Percentiles rank a stretch among this genome's conserved stretches.
phyloP scores from a whole-genome alignment of 495 filamentous ascomycete genomes.

The Penicillium antarcticum region DNA sequence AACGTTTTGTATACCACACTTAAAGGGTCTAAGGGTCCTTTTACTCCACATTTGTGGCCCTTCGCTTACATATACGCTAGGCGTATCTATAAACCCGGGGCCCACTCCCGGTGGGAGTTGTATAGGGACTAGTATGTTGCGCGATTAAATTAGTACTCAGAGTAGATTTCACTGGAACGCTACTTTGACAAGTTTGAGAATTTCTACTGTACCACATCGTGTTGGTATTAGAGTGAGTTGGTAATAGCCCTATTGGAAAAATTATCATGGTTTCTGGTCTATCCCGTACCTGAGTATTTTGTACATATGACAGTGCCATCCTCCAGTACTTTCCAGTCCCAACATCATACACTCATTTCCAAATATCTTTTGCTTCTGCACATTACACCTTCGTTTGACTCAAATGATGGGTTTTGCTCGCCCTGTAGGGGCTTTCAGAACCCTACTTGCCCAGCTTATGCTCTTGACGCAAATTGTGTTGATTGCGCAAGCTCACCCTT shows the following conservation, averaged over 20 bases:
- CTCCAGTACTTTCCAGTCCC: background rate
- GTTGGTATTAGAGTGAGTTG: background rate
- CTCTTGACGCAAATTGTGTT: background rate
- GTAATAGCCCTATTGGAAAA: background rate
- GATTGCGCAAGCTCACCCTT: background rate
- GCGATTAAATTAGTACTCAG: background rate
- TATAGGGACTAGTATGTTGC: constrained; percentile 1
- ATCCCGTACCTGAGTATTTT: background rate
- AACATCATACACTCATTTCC: constrained; percentile 1
- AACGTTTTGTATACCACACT: background rate
- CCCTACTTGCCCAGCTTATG: background rate
- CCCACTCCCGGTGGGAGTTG: background rate
- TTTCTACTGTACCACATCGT: background rate
- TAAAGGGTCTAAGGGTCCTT: background rate
- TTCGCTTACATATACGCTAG: background rate
- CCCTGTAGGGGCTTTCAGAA: background rate
- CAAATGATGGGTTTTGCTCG: constrained; percentile 1
- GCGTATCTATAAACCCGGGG: background rate
- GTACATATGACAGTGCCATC: background rate
- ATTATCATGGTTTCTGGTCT: background rate
- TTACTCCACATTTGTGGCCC: background rate
- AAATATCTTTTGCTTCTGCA: background rate
- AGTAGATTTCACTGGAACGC: background rate
- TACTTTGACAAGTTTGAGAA: background rate
- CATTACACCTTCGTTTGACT: background rate